A percentile compares a stretch with the other conserved stretches of the same genome.
phyloP scores from a whole-genome alignment of 176 grass and related monocot species.

The Triticum monococcum region DNA sequence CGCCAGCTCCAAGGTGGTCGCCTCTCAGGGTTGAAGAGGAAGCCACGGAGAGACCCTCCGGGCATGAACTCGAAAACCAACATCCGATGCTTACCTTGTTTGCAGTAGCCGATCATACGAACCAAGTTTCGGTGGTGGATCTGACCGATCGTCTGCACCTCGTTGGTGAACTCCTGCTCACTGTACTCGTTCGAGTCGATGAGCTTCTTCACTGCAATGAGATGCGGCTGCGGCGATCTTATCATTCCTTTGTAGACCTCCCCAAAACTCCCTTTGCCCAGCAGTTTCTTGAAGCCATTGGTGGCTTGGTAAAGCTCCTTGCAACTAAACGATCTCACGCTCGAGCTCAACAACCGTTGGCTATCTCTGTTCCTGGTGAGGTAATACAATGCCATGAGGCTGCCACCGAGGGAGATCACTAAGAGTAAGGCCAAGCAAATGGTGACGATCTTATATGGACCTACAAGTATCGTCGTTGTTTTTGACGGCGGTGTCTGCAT shows the following conservation, averaged over 20 bases:
- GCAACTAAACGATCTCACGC: conserved; percentile 10
- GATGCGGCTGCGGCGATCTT: background rate
- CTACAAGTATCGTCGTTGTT: no score
- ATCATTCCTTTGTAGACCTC: conserved; percentile 3
- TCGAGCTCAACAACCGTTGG: background rate
- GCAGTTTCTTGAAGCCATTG: conserved; percentile 26
- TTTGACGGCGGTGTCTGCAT: no score
- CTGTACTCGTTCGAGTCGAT: background rate
- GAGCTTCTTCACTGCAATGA: conserved; percentile 29
- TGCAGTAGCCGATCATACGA: conserved; percentile 34
- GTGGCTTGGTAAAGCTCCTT: conserved; percentile 29
- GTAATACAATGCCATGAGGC: background rate
- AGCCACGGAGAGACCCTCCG: background rate
- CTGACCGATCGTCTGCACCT: conserved; percentile 16
- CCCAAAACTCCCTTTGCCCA: background rate
- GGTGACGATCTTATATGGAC: no score
- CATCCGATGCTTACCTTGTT: conserved; percentile 28
- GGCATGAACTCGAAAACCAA: conserved; percentile 43
- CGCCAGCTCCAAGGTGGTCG: background rate
- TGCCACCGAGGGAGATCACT: background rate
- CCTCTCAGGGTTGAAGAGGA: background rate
- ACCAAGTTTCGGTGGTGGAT: conserved; percentile 40
- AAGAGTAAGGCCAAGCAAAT: no score
- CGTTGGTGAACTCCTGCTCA: conserved; percentile 23
- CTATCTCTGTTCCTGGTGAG: background rate